Conservation (phyloP, 192 early-diverging fungal genomes). For the Oehlia diaphana region DNA sequence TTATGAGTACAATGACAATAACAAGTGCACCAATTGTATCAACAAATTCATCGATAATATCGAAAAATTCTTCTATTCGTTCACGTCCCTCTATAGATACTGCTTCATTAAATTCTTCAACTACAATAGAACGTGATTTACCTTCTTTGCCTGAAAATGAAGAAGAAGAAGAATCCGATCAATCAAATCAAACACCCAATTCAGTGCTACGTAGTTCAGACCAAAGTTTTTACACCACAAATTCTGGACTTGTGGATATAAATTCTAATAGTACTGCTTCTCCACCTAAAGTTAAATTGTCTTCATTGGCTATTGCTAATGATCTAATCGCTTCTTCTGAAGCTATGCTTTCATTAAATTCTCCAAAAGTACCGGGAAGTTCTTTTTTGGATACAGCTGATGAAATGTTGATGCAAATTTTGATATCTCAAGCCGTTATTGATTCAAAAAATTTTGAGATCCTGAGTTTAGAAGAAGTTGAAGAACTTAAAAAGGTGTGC, state of each 20-base stretch:
- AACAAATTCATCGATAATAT: background rate
- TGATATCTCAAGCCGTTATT: constrained; percentile 54
- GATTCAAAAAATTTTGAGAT: constrained; percentile 57
- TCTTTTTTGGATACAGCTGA: constrained; percentile 27
- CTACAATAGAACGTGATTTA: constrained; percentile 9
- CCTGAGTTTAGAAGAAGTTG: constrained; percentile 52
- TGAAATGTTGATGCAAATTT: constrained; percentile 48
- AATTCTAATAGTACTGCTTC: background rate
- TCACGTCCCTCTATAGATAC: constrained; percentile 12
- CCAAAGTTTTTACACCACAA: background rate
- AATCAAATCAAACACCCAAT: background rate
- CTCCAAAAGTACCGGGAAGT: background rate
- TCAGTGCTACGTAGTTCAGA: background rate
- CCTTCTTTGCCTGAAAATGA: background rate
- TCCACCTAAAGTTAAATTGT: constrained; percentile 19
- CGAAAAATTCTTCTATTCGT: background rate
- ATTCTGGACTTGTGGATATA: background rate
- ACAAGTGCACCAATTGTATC: background rate
- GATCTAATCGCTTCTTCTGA: constrained; percentile 23
- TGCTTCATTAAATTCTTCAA: background rate
- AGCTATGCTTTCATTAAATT: constrained; percentile 12
- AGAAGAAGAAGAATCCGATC: background rate
- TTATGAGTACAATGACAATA: constrained; percentile 28
- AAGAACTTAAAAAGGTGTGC: constrained; percentile 53
- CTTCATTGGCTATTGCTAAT: constrained; percentile 13